These are phyloP conservation scores for Phytophthora ramorum DNA, from an alignment of 352 stramenopile species.

Conservation along the genomic window DNA sequence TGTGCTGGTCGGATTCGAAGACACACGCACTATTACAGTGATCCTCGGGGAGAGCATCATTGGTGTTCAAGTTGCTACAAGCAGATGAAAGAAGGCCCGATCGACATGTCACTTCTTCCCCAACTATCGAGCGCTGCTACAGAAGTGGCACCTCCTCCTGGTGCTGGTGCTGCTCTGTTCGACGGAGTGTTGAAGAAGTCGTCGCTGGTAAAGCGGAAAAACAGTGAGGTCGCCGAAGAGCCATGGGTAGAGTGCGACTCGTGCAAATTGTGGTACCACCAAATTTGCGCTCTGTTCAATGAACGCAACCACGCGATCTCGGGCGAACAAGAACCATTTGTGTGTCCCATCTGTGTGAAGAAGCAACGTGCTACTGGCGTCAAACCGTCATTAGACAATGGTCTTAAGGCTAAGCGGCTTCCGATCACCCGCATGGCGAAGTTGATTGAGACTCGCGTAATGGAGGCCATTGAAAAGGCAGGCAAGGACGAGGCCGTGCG, in stretches of 20 bases:
- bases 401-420: slow-evolving; percentile 78
- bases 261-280: slow-evolving; percentile 99
- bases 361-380: slow-evolving; percentile 79
- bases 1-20: slow-evolving; percentile 84
- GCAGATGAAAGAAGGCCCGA: slow-evolving; percentile 91
- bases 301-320: slow-evolving; percentile 96
- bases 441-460: slow-evolving; percentile 81
- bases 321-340: slow-evolving; percentile 86
- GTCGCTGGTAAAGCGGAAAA: slow-evolving; percentile 97
- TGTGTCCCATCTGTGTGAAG: slow-evolving; percentile 88
- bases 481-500: slow-evolving; percentile 79
- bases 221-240: slow-evolving; percentile 98
- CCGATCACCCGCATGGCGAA: slow-evolving; percentile 88
- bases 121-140: slow-evolving; percentile 73
- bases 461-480: slow-evolving; percentile 78
- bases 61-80: slow-evolving; percentile 92
- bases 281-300: slow-evolving; percentile 99
- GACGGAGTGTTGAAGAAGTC: slow-evolving; percentile 92
- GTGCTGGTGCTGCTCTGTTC: slow-evolving; percentile 37
- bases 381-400: slow-evolving; percentile 82
- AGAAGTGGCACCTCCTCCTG: slow-evolving; percentile 41
- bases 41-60: slow-evolving; percentile 83
- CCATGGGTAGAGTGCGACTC: slow-evolving; percentile 98
- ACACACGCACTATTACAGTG: slow-evolving; percentile 90
- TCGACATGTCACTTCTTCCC: slow-evolving; percentile 90